Conservation (phyloP, 2,329 filamentous ascomycete species). For the Acephala macrosclerotiorum region DNA sequence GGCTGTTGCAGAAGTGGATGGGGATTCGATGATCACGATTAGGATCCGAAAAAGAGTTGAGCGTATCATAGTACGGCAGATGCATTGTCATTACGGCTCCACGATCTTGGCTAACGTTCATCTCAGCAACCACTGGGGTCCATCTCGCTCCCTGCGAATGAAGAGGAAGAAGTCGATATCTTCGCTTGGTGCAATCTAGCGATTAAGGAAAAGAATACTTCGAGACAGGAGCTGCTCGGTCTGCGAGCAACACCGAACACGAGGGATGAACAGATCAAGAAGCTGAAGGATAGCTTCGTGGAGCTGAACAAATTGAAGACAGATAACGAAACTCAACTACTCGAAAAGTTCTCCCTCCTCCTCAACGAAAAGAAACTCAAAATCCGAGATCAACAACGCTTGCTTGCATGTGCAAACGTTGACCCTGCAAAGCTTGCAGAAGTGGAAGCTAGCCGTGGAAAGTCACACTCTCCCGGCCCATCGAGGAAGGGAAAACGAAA, state of each 20-base stretch:
- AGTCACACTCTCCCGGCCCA: conserved; percentile 28
- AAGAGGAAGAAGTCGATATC: conserved; percentile 66
- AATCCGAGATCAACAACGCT: conserved; percentile 75
- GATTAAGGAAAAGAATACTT: conserved; percentile 46
- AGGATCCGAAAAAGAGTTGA: conserved; percentile 70
- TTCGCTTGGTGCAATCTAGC: conserved; percentile 75
- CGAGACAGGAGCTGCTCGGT: conserved; percentile 26
- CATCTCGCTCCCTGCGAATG: conserved; percentile 62
- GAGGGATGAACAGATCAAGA: conserved; percentile 62
- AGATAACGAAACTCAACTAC: conserved; percentile 69
- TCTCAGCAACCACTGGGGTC: conserved; percentile 72
- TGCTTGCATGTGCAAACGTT: conserved; percentile 51
- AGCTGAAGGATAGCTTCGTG: conserved; percentile 68
- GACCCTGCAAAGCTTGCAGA: conserved; percentile 36
- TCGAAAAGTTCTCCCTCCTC: conserved; percentile 74
- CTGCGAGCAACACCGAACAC: conserved; percentile 51
- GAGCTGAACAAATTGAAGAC: conserved; percentile 72
- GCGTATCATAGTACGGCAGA: conserved; percentile 68
- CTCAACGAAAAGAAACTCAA: conserved; percentile 84
- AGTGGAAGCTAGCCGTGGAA: conserved; percentile 22
- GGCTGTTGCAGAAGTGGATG: conserved; percentile 63
- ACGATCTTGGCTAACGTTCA: conserved; percentile 23
- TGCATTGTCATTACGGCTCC: conserved; percentile 12
- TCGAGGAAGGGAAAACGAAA: conserved; percentile 62
- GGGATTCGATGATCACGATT: conserved; percentile 61